These are phyloP conservation scores for Boeremia exigua DNA, from an alignment of 2,329 filamentous ascomycete genomes.

Conservation along the genomic window DNA sequence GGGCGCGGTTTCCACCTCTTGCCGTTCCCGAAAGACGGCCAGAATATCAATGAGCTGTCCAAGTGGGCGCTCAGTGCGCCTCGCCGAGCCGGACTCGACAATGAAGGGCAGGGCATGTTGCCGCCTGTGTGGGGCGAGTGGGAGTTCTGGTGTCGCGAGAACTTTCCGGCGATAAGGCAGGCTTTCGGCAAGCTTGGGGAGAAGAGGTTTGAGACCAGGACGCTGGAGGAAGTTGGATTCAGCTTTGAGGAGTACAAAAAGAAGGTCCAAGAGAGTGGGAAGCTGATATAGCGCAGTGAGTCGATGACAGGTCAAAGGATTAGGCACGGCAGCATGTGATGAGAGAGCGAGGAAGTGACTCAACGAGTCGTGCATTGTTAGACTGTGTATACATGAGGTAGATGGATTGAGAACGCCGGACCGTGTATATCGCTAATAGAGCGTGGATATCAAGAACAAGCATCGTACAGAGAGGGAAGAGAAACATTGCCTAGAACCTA, in stretches of 20 bases:
- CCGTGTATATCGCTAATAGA: conserved; percentile 11
- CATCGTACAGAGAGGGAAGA: not conserved
- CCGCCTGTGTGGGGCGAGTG: conserved; percentile 75
- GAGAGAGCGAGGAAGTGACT: too few species aligned
- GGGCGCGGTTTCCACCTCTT: conserved; percentile 62
- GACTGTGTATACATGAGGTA: not conserved
- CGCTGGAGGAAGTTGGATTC: conserved; percentile 75
- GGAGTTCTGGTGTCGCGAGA: conserved; percentile 73
- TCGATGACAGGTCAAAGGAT: too few species aligned
- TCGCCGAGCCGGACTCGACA: conserved; percentile 47
- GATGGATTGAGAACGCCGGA: not conserved
- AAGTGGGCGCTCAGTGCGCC: conserved; percentile 63
- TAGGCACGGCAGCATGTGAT: too few species aligned
- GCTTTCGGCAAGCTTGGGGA: conserved; percentile 72
- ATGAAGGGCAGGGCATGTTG: conserved; percentile 64
- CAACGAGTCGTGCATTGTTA: too few species aligned
- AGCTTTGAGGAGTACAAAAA: conserved; percentile 53
- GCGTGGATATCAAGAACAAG: conserved; percentile 6
- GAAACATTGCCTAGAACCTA: conserved; percentile 4
- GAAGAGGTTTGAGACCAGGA: conserved; percentile 61
- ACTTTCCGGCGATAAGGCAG: conserved; percentile 72
- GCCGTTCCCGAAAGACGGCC: conserved; percentile 66
- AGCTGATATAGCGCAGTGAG: conserved; percentile 6
- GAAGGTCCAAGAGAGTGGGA: conserved; percentile 12
- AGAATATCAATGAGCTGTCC: conserved; percentile 73